Evolutionary conservation across 2,329 filamentous ascomycete genomes (phyloP).

Genomic region (Calonectria leucothoes): DNA sequence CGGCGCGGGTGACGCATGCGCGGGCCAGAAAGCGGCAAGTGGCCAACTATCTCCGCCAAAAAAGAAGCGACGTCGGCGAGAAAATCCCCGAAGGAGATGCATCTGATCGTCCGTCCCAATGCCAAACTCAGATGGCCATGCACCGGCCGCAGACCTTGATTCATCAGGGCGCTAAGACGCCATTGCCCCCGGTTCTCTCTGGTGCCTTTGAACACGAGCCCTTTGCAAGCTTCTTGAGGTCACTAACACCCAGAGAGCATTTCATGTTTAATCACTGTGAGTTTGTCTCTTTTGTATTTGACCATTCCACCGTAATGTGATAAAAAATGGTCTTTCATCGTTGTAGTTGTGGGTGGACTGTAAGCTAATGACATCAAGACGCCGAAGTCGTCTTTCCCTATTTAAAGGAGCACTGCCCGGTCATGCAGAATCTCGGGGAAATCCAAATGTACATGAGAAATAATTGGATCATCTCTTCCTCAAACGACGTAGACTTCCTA

Average conservation of each 20-base stretch:
- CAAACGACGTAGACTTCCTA: slow-evolving; percentile 21
- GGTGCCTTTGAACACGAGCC: slow-evolving; percentile 24
- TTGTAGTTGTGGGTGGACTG: neutral
- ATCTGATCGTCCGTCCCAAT: neutral
- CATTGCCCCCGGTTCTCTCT: neutral
- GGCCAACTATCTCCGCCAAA: neutral
- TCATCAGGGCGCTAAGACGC: neutral
- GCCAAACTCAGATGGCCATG: neutral
- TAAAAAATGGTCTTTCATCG: neutral
- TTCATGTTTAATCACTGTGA: slow-evolving; percentile 30
- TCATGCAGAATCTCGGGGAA: slow-evolving; percentile 10
- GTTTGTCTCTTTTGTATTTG: neutral
- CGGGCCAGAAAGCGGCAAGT: slow-evolving; percentile 16
- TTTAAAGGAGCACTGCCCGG: slow-evolving; percentile 14
- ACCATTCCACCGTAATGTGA: neutral
- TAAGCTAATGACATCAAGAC: slow-evolving; percentile 13
- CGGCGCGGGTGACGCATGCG: slow-evolving; percentile 24
- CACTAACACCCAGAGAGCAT: slow-evolving; percentile 7
- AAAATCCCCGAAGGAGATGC: neutral
- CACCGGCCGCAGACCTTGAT: neutral
- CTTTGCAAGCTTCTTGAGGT: slow-evolving; percentile 24
- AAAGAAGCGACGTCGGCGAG: neutral
- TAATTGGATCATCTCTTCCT: slow-evolving; percentile 27
- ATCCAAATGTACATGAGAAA: neutral
- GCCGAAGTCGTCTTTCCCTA: slow-evolving; percentile 18